These are phyloP conservation scores for Primulina tabacum DNA, from an alignment of 257 asterid species.

Conservation along the genomic window DNA sequence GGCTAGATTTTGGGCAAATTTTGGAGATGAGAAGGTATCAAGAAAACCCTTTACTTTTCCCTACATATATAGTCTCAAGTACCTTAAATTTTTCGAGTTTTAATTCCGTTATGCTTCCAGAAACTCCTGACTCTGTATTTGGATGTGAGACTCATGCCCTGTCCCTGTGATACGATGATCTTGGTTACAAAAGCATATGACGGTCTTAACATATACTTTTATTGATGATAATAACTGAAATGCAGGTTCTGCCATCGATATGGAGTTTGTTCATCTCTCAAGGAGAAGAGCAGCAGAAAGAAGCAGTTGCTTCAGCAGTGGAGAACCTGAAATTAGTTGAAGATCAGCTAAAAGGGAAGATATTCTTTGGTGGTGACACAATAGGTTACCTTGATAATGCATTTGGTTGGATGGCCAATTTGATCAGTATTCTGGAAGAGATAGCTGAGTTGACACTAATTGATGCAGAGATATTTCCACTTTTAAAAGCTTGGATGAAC, in stretches of 20 bases:
- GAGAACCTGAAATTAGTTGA: conserved; percentile 42
- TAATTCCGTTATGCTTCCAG: background rate
- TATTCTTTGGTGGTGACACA: conserved; percentile 50
- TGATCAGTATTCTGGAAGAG: conserved; percentile 46
- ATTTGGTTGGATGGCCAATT: conserved; percentile 50
- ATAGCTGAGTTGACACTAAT: conserved; percentile 37
- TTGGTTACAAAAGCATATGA: background rate
- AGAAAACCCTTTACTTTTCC: background rate
- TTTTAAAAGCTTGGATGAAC: conserved; percentile 49
- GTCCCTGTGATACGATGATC: background rate
- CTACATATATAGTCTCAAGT: background rate
- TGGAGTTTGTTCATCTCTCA: conserved; percentile 33
- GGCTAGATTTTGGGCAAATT: conserved; percentile 74
- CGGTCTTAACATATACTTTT: background rate
- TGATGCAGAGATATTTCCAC: conserved; percentile 41
- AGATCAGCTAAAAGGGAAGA: conserved; percentile 51
- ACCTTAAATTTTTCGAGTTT: background rate
- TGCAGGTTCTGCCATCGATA: conserved; percentile 47
- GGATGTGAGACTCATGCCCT: background rate
- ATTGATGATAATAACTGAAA: background rate
- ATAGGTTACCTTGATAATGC: conserved; percentile 66
- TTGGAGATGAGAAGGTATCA: conserved; percentile 62
- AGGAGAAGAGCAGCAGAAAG: conserved; percentile 37
- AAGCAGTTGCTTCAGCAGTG: conserved; percentile 31
- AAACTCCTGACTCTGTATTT: background rate